phyloP scores from a whole-genome alignment of 129 eudicot species.

The Helichrysum umbraculigerum region DNA sequence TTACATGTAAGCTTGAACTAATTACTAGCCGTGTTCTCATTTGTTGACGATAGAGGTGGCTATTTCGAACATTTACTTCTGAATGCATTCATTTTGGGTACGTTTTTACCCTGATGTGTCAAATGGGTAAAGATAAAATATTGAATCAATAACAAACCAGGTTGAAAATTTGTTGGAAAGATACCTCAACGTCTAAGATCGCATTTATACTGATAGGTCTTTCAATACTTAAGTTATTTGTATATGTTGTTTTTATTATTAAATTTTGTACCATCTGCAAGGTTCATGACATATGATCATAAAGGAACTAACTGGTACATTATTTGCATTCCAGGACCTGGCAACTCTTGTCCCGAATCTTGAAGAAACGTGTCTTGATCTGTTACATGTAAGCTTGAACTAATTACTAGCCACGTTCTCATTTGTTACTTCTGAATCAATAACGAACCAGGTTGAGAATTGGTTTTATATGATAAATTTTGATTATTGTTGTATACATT shows the following conservation, averaged over 20 bases:
- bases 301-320: slow-evolving; percentile 15
- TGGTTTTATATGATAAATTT: too few species aligned
- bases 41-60: not conserved
- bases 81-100: not conserved
- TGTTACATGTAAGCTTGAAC: slow-evolving; percentile 62
- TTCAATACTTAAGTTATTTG: not conserved
- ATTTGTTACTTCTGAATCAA: too few species aligned
- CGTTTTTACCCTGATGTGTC: not conserved
- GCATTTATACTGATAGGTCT: too few species aligned
- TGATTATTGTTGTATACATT: too few species aligned
- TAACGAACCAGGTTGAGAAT: too few species aligned
- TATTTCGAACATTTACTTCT: too few species aligned
- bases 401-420: not conserved
- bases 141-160: too few species aligned
- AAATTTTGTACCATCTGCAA: not conserved
- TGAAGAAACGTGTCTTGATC: slow-evolving; percentile 68
- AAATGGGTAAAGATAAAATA: not conserved
- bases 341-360: slow-evolving; percentile 66
- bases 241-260: not conserved
- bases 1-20: slow-evolving; percentile 57
- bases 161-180: too few species aligned
- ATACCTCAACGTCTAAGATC: too few species aligned
- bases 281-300: not conserved
- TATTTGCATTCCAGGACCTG: slow-evolving; percentile 49
- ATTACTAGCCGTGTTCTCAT: not conserved